Base-by-base conservation (phyloP, 257 asterid species). In the Cinchona pubescens region DNA sequence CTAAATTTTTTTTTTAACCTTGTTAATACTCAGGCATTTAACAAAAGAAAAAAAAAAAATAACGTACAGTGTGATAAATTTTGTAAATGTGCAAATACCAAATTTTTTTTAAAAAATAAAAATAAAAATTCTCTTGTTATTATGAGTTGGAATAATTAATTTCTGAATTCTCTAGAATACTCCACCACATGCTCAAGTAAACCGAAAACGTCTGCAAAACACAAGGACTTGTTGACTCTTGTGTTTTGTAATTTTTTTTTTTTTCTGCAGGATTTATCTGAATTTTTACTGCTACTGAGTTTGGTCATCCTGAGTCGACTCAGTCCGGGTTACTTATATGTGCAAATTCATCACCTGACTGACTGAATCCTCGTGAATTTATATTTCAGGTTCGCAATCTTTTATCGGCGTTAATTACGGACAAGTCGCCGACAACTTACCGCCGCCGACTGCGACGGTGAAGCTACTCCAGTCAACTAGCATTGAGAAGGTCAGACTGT, bases 401-500 rank as follows among this genome's bases (percentile, higher is more conserved):
- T 95, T 88, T 82, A 81, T 95, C 74, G 99, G 99, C 11, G 87
- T 92, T 0, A 95, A 95, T 58, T 95, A 95, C 74, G 99, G 99
- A 6, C 81, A 78, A 73, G 89, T 95, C 58, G 99, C 98, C 53
- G 96, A 95, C 79, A 95, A 95, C 72, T 86, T 95, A 23, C 99
- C 99, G 80, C 94, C 98, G 78, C 89, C 94, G 79, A 85, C 83
- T 71, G 88, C 90, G 71, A 95, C 99, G 79, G 99, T 79, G 77
- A 90, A 85, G 88, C 91, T 95, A 3, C 76, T 95, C 48, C 83
- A 84, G 78, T 86, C 97, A 5, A 91, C 99, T 43, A 82, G 85
- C 85, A 87, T 95, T 83, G 82, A 86, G 88, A 92, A 92, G 83
- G 98, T 95, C 55, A 88, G 99, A 15, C 78, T 95, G 75, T 95